Base-by-base conservation (phyloP, 2,329 filamentous ascomycete genomes). In the Talaromyces sp. region DNA sequence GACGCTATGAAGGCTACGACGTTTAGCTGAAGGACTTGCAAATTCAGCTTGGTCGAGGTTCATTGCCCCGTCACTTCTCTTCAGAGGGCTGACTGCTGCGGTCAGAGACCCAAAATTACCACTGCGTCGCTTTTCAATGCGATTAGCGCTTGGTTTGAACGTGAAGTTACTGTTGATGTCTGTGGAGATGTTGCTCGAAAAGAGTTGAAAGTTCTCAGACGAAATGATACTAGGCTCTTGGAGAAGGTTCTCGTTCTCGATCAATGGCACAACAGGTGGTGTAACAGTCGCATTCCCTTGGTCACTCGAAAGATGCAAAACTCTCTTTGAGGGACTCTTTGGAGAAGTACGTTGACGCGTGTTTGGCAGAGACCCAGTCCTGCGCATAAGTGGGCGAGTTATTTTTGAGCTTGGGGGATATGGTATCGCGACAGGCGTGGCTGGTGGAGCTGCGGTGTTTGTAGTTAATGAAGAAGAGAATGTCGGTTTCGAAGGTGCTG, bases 1-100 rank as follows among this genome's bases (percentile, higher is more conserved):
- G n/a, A 88, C 83, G 50, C 90, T 90, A 75, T 97, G 92, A 70
- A 96, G 79, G 78, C 93, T 97, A 72, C 95, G 88, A 69, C 95
- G 87, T 82, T 97, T 97, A 56, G 93, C 91, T 66, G 94, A 91
- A 0, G 95, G 94, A 73, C 91, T 97, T 70, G 91, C 91, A 64
- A 90, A 83, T 71, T 85, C 89, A 33, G 88, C 84, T 68, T 91
- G 90, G 72, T 96, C 93, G 58, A 96, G 81, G 72, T 92, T 92
- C 90, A 96, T 94, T 60, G 90, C 89, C 50, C 91, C 90, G 80
- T 98, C 94, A 73, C 90, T 94, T 71, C 95, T 88, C 83, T 98
- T 97, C 70, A 98, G 81, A 5, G 94, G 93, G 74, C 94, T 97
- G 6, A 90, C 88, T 67, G 88, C 87, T 22, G 85, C 82, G 19